Conservation (phyloP, 2,329 filamentous ascomycete genomes). For the Cladophialophora carrionii region DNA sequence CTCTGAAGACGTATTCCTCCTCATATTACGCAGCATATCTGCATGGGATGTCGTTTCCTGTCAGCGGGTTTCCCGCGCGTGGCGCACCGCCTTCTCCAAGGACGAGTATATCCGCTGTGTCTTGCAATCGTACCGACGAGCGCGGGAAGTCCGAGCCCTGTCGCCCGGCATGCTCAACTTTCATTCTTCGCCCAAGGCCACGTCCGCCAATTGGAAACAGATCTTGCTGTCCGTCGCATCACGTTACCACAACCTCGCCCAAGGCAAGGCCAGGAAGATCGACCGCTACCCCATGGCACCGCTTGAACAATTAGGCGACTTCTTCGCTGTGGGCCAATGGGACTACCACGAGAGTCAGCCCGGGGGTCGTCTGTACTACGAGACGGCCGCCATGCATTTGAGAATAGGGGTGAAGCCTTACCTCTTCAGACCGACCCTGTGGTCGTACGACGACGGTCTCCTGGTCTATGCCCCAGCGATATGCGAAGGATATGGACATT, state of each 20-base stretch:
- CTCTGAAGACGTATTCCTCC: constrained; percentile 63
- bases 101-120: constrained; percentile 53
- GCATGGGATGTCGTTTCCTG: constrained; percentile 57
- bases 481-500: constrained; percentile 39
- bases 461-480: constrained; percentile 56
- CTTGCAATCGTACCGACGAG: constrained; percentile 57
- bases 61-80: constrained; percentile 57
- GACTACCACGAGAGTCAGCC: constrained; percentile 46
- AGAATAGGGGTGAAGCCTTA: constrained; percentile 40
- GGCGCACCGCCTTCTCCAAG: constrained; percentile 56
- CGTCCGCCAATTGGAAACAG: constrained; percentile 22
- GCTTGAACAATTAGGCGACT: constrained; percentile 41
- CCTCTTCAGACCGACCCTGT: constrained; percentile 49
- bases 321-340: constrained; percentile 50
- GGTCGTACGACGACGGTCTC: constrained; percentile 62
- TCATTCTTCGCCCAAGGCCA: constrained; percentile 9
- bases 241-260: constrained; percentile 59
- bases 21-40: constrained; percentile 56
- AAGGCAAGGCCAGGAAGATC: constrained; percentile 53
- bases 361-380: constrained; percentile 36
- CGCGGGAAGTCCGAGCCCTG: constrained; percentile 54
- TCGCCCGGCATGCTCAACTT: constrained; percentile 19
- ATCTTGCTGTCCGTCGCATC: constrained; percentile 48
- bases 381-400: constrained; percentile 36
- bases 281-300: constrained; percentile 53